Evolutionary conservation across 805 yeast genomes (phyloP).

Genomic region (Metschnikowia proteae): DNA sequence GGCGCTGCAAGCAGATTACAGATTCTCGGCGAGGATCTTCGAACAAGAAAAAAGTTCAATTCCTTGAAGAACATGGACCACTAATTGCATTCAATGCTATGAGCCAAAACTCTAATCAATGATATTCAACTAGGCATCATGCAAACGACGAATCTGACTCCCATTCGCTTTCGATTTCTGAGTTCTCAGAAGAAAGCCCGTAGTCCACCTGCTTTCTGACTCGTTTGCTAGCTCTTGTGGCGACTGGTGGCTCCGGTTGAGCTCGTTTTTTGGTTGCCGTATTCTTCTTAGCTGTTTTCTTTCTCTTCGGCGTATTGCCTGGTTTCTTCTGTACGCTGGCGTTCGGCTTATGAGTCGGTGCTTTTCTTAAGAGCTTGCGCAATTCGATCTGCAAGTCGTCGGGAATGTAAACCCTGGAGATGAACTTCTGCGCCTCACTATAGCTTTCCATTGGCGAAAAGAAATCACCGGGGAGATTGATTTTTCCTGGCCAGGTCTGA

Average conservation of each 20-base stretch:
- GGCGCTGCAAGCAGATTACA: conserved; percentile 79
- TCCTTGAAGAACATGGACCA: conserved; percentile 42
- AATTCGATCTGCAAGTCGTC: conserved; percentile 42
- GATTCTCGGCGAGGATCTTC: conserved; percentile 80
- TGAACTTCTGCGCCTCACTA: conserved; percentile 53
- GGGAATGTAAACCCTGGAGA: conserved; percentile 54
- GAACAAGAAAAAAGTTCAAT: conserved; percentile 42
- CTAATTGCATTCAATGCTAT: conserved; percentile 5
- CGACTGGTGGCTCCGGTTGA: conserved; percentile 23
- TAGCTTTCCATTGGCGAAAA: conserved; percentile 58
- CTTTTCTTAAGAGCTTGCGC: conserved; percentile 23
- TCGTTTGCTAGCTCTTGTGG: conserved; percentile 21
- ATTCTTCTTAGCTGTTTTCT: conserved; percentile 2
- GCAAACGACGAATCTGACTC: conserved; percentile 1
- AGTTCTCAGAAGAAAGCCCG: conserved; percentile 2
- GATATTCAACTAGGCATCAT: neutral
- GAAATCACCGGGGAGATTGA: conserved; percentile 65
- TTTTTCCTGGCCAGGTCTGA: conserved; percentile 78
- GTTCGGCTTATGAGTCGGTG: conserved; percentile 7
- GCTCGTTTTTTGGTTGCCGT: conserved; percentile 5
- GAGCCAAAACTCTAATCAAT: neutral
- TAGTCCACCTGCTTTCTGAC: conserved; percentile 17
- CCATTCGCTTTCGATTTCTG: neutral
- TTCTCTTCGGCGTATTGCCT: conserved; percentile 5
- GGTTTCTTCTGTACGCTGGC: conserved; percentile 9